Evolutionary conservation across 2,329 filamentous ascomycete species (phyloP).

Genomic region (Penicillium decumbens): DNA sequence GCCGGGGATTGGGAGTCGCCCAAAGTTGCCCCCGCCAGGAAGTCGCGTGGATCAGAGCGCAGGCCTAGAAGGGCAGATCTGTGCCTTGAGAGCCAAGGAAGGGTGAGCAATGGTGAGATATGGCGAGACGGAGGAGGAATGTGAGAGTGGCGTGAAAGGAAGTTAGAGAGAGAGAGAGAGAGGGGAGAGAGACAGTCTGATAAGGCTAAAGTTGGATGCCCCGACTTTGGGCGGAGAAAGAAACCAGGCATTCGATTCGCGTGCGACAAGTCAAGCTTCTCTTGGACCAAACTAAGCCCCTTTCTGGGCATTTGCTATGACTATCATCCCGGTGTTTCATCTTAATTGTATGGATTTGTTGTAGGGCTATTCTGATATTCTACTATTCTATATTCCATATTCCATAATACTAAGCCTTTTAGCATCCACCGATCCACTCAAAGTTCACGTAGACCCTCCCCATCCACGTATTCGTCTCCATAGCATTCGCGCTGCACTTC

Average conservation of each 20-base stretch:
- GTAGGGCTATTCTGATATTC: too few relatives aligned
- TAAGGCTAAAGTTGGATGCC: background rate
- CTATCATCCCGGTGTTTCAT: conserved; percentile 6
- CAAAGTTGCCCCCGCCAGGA: conserved; percentile 2
- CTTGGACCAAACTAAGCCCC: conserved; percentile 21
- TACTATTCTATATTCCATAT: background rate
- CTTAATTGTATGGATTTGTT: too few relatives aligned
- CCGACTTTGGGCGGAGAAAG: background rate
- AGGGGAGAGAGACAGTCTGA: background rate
- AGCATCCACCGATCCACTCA: background rate
- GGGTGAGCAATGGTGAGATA: background rate
- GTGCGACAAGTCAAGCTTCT: conserved; percentile 34
- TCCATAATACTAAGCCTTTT: conserved; percentile 11
- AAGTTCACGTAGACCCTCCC: conserved; percentile 45
- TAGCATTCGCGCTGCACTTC: conserved; percentile 47
- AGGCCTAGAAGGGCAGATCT: background rate
- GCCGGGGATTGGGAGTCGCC: background rate
- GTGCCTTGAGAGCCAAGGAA: background rate
- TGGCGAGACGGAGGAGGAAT: background rate
- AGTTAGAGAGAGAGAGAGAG: background rate
- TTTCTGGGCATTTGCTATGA: conserved; percentile 16
- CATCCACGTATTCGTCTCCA: conserved; percentile 54
- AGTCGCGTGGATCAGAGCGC: conserved; percentile 1
- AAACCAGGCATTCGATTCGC: conserved; percentile 21
- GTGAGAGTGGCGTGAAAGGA: conserved; percentile 2